Conservation (phyloP, 768 basidiomycete genomes). For the Kwoniella sp. region DNA sequence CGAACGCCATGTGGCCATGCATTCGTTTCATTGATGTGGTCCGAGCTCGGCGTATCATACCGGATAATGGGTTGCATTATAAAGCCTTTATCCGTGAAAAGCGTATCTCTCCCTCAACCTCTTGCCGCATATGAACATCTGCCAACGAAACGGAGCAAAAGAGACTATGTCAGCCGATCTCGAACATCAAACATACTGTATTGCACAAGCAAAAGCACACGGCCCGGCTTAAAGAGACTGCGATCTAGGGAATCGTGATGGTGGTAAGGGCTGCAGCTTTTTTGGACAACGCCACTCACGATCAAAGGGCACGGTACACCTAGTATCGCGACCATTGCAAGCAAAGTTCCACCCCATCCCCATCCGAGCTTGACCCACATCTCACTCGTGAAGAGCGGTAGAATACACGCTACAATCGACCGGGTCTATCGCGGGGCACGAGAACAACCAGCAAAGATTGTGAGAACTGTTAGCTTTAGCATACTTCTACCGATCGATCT, state of each 20-base stretch:
- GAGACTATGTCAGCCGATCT: background rate
- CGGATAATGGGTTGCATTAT: too few species aligned
- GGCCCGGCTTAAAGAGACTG: too few species aligned
- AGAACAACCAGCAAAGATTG: too few species aligned
- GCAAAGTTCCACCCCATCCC: constrained; percentile 49
- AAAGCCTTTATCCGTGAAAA: constrained; percentile 21
- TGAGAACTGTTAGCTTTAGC: background rate
- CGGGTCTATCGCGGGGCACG: too few species aligned
- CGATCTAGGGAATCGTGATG: too few species aligned
- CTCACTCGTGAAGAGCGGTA: constrained; percentile 44
- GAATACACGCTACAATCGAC: constrained; percentile 39
- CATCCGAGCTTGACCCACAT: constrained; percentile 47
- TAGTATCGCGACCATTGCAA: constrained; percentile 38
- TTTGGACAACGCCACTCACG: constrained; percentile 33
- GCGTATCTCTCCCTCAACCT: constrained; percentile 20
- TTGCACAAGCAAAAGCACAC: too few species aligned
- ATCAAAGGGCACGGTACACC: constrained; percentile 46
- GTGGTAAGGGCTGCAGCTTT: too few species aligned
- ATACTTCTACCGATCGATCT: background rate
- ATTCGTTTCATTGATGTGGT: too few species aligned
- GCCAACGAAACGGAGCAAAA: background rate
- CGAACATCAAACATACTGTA: too few species aligned
- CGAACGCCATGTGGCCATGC: too few species aligned
- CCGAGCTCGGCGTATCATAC: too few species aligned
- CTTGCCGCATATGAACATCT: constrained; percentile 30